Base-by-base conservation (phyloP, 1,284 basidiomycete genomes). In the Cryptococcus floricola region DNA sequence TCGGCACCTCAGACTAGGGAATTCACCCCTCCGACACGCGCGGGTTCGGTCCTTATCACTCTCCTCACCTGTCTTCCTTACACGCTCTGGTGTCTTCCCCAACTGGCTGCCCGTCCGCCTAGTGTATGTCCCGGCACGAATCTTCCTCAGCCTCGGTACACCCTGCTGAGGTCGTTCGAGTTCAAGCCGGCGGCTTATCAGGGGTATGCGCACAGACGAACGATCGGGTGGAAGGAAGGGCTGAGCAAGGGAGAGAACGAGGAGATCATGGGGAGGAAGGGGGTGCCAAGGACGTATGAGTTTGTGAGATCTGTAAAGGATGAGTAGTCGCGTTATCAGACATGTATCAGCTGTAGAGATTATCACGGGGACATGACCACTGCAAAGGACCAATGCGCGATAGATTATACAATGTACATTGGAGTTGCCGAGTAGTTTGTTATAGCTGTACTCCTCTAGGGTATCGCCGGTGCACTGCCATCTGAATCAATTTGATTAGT, bases 131-230 rank as follows among this genome's bases (percentile, higher is more conserved):
- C 64, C 34, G 64, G 54, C 48, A 65, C 63, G 19, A 57, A 44
- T 7, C 60, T 61, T 13, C 59, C 58, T 28, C 89, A 87, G 69
- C 87, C 89, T 4, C 79, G 76, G 10, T 97, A 89, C 70, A 82
- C 78, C 3, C 80, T 91, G 5, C 77, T 93, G 48, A 82, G 91
- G 25, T 93, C 90, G 1, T 97, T 95, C 73, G 81, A 79, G 25
- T 98, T 98, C 67, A 79, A 85, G 46, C 81, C 89, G 27, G 74
- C 73, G 13, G 69, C 79, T 0, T 98, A 91, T 85, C 82, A 82
- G 48, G 91, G 89, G 0, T 98, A 97, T 67, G 86, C 87, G 62
- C 94, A 98, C 76, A 80, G 90, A 12, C 87, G 95, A 82, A 97
- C 94, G 1, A 88, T 94, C 63, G 93, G 93, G 1, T 81, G 73